phyloP scores from a whole-genome alignment of 148 eudicot genomes.

The Chenopodium album region DNA sequence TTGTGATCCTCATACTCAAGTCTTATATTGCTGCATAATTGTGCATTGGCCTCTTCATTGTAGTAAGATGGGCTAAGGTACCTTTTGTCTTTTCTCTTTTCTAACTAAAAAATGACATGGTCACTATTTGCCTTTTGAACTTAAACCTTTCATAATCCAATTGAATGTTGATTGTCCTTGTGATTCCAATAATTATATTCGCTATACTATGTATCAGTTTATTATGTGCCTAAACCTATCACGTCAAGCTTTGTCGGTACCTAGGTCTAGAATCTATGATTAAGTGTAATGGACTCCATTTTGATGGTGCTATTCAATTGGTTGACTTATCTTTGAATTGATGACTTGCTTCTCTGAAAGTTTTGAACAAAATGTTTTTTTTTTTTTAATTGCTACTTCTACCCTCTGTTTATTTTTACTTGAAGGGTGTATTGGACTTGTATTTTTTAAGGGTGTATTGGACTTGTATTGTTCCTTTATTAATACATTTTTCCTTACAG shows the following conservation, averaged over 20 bases:
- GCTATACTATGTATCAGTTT: background rate
- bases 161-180: background rate
- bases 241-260: background rate
- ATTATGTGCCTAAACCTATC: background rate
- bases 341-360: background rate
- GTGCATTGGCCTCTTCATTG: background rate
- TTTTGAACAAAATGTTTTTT: background rate
- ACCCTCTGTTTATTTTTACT: background rate
- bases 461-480: background rate
- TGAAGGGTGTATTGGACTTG: background rate
- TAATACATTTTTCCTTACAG: conserved; percentile 36
- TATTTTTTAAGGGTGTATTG: background rate
- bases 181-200: background rate
- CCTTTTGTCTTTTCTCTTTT: background rate
- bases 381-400: background rate
- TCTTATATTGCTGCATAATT: background rate
- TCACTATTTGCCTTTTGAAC: background rate
- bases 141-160: background rate
- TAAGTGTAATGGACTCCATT: background rate
- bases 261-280: background rate
- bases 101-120: background rate
- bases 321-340: background rate
- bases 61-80: background rate
- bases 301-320: background rate
- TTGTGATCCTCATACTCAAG: conserved; percentile 16